These are phyloP conservation scores for Begonia masoniana DNA, from an alignment of 306 rosid genomes.

Conservation along the genomic window DNA sequence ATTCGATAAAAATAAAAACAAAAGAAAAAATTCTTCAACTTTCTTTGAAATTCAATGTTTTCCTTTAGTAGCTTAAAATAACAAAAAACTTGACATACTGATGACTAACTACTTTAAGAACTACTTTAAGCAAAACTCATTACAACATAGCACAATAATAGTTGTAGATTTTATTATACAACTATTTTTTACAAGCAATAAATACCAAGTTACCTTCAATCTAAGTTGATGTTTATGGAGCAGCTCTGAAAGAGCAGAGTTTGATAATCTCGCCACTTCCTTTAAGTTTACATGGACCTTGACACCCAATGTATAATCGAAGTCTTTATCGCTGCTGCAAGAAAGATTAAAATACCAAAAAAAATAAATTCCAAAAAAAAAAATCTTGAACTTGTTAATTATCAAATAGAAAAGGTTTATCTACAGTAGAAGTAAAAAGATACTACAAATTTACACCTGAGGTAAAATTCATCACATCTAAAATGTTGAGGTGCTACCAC, in stretches of 20 bases:
- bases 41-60: too few species aligned
- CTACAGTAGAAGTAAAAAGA: neutral
- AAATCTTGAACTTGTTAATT: too few species aligned
- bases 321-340: conserved; percentile 45
- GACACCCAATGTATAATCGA: conserved; percentile 23
- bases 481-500: conserved; percentile 24
- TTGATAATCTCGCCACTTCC: conserved; percentile 51
- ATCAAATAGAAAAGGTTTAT: neutral
- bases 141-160: too few species aligned
- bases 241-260: conserved; percentile 50
- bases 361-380: neutral
- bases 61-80: too few species aligned
- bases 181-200: neutral
- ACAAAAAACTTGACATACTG: neutral
- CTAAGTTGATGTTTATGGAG: conserved; percentile 45
- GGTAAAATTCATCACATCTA: conserved; percentile 34
- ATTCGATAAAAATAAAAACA: too few species aligned
- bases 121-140: neutral
- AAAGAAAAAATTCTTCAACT: too few species aligned
- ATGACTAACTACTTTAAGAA: neutral
- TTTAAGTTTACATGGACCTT: conserved; percentile 40
- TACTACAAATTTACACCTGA: conserved; percentile 30
- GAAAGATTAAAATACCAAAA: conserved; percentile 12
- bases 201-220: conserved; percentile 31
- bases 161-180: neutral